phyloP scores from a whole-genome alignment of 768 basidiomycete genomes.

The Lanmaoa pseudosensibilis region DNA sequence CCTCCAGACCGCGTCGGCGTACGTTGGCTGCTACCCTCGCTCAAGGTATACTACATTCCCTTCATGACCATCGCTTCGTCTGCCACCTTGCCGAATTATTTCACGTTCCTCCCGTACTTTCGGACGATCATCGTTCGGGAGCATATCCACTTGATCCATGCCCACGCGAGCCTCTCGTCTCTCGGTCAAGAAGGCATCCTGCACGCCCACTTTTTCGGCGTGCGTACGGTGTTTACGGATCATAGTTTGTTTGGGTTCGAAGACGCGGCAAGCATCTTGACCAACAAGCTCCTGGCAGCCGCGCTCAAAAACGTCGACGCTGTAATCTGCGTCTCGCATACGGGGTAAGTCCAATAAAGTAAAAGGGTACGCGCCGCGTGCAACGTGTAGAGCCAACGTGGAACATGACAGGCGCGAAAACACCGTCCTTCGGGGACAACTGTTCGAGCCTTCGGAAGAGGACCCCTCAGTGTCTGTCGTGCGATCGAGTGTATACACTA shows the following conservation, averaged over 20 bases:
- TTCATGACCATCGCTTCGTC: constrained; percentile 86
- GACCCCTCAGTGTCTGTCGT: constrained; percentile 47
- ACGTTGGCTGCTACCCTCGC: constrained; percentile 79
- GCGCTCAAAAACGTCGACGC: constrained; percentile 90
- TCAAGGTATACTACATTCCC: constrained; percentile 96
- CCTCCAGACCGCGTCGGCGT: constrained; percentile 83
- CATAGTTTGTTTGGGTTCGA: constrained; percentile 97
- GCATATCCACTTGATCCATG: constrained; percentile 83
- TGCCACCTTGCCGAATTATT: constrained; percentile 92
- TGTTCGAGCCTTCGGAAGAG: constrained; percentile 55
- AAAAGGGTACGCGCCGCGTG: not conserved
- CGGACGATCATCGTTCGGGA: constrained; percentile 87
- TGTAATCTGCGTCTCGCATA: constrained; percentile 95
- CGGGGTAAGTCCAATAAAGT: constrained; percentile 60
- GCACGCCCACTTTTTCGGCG: constrained; percentile 82
- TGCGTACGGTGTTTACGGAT: constrained; percentile 94
- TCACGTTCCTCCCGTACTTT: constrained; percentile 89
- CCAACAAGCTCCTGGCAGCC: constrained; percentile 90
- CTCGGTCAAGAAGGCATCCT: constrained; percentile 92
- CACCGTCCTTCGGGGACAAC: constrained; percentile 82
- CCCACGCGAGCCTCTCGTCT: constrained; percentile 87
- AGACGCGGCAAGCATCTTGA: constrained; percentile 94
- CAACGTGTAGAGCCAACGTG: not conserved
- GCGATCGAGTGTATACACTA: constrained; percentile 75
- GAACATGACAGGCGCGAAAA: constrained; percentile 80